Base-by-base conservation (phyloP, 1,284 basidiomycete species). In the Puccinia polysora region DNA sequence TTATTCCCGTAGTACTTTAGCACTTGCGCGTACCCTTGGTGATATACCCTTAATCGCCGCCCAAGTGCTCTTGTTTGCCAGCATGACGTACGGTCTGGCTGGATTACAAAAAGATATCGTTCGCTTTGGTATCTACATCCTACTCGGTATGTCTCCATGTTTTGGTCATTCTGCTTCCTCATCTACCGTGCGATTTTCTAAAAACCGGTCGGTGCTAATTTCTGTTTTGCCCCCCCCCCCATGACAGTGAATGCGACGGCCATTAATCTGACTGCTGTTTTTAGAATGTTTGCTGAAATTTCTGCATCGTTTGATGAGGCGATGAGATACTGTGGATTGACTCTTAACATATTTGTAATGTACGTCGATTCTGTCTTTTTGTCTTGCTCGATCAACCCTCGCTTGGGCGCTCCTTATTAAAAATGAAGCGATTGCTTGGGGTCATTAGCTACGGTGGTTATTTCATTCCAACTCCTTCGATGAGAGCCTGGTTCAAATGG, bases 281-380 rank as follows among this genome's bases (percentile, higher is more conserved):
- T 78, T 73, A 74, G 78, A 32, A 74, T 76, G 69, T 74, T 78
- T 30, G 78, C 77, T 15, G 76, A 77, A 1, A 73, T 77, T 36
- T 74, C 73, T 18, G 76, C 78, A 3, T 74, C 74, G 18, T 78
- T 78, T 53, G 78, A 78, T 43, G 75, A 74, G 34, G 77, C 77
- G n/a, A 77, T 77, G 65, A 75, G 77, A n/a, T 77, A 75, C 65
- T 77, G 71, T 25, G 77, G 77, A 23, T 55, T 78, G 30, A 70
- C 75, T 1, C 73, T 78, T 52, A 78, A 78, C 71, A 74, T 78
- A 8, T 75, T 77, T 55, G 76, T 78, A 49, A 72, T 78, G 74
- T 77, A 45, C 38, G 75, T 68, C 23, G 34, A 65, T 47, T 25
- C 23, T 34, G 15, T 23, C 1, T 1, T 23, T 38, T 40, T 15